Evolutionary conservation across 2,329 filamentous ascomycete species (phyloP), one percentile per base, ranked within the genome.

Genomic region (Xylariaceae sp.): DNA sequence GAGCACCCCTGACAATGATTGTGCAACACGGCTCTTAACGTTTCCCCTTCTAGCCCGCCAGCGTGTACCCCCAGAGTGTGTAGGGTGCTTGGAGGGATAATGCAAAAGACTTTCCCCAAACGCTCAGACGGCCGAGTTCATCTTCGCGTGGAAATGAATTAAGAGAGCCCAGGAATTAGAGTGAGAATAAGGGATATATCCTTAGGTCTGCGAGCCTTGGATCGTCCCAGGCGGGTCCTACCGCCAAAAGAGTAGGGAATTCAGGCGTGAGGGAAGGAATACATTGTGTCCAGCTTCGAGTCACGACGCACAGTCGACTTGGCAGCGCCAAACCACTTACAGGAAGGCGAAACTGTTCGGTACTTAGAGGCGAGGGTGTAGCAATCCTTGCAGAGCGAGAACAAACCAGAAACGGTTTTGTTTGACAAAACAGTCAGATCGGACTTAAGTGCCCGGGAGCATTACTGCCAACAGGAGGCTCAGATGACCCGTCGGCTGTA

Each of bases 1-100:
- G 21, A 19, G 7, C 14, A 1, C 7, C 29, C 10, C 45, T 32
- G 19, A 49, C 14, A 20, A 19, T 12, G 9, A 9, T 19, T 1
- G 7, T 20, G 3, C 7, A 23, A 37, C 2, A 19, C 23, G 7
- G 18, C 26, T 40, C 63, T 67, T 52, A 26, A 63, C 51, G 44
- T 23, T 2, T 40, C 40, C 44, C 19, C 42, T 60, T 52, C 29
- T 54, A 84, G 81, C 82, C 82, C 57, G 81, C 82, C 20, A 78
- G 74, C 61, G 78, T 84, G 41, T 78, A 82, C 52, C 81, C 82
- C 43, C 82, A 84, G 68, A 85, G 82, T 68, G 80, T 83, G 65
- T 83, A 71, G 60, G 41, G 55, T 29, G 54, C 50, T 29, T 52
- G 52, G 37, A 56, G 52, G 48, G 45, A 41, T 44, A 41, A n/a